Evolutionary conservation across 2,329 filamentous ascomycete species (phyloP).

Genomic region (Mycogone perniciosa): DNA sequence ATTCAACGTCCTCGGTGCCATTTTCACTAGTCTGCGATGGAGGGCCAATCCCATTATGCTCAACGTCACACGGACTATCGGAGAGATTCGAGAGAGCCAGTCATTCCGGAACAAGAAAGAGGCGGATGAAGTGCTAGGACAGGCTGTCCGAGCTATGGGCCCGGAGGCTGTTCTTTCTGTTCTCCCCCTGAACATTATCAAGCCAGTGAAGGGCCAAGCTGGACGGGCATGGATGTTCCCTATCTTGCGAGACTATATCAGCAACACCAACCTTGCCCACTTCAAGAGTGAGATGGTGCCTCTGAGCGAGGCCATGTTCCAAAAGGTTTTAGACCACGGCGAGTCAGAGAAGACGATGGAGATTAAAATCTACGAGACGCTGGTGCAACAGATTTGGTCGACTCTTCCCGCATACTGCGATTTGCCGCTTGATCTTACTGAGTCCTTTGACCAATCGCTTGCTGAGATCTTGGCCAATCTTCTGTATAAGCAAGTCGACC

Average conservation of each 20-base stretch:
- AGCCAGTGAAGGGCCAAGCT: slow-evolving; percentile 67
- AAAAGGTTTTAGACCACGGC: slow-evolving; percentile 78
- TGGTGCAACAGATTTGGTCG: slow-evolving; percentile 94
- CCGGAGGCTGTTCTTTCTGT: slow-evolving; percentile 76
- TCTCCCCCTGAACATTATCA: slow-evolving; percentile 77
- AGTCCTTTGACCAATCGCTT: slow-evolving; percentile 79
- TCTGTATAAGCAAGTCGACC: slow-evolving; percentile 82
- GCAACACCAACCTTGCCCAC: slow-evolving; percentile 79
- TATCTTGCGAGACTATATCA: slow-evolving; percentile 79
- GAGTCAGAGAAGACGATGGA: slow-evolving; percentile 86
- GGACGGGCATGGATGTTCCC: slow-evolving; percentile 94
- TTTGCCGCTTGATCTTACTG: slow-evolving; percentile 69
- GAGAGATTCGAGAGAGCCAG: slow-evolving; percentile 80
- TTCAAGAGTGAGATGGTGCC: slow-evolving; percentile 84
- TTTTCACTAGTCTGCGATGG: slow-evolving; percentile 86
- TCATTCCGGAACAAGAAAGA: slow-evolving; percentile 92
- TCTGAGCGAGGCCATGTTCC: slow-evolving; percentile 83
- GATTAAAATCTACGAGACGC: slow-evolving; percentile 93
- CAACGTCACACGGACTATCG: slow-evolving; percentile 69
- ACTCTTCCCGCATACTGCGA: slow-evolving; percentile 92
- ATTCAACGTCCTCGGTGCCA: slow-evolving; percentile 78
- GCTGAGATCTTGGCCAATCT: slow-evolving; percentile 88
- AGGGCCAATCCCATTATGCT: slow-evolving; percentile 71
- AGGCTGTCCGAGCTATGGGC: slow-evolving; percentile 84
- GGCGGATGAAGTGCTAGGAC: slow-evolving; percentile 82